phyloP scores from a whole-genome alignment of 352 stramenopile species.

The Phytophthora gonapodyides region DNA sequence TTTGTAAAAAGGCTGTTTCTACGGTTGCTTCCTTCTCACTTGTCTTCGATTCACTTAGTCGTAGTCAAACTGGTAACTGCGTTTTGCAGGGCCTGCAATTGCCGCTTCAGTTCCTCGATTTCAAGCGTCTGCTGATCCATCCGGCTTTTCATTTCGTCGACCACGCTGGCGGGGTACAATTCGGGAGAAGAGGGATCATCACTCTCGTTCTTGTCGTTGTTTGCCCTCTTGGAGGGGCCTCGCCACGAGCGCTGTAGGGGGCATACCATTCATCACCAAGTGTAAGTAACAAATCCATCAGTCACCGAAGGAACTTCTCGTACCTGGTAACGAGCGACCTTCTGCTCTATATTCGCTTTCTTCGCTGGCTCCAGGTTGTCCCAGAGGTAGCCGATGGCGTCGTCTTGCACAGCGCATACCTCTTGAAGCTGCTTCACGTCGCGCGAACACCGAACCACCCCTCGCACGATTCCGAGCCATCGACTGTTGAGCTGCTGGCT shows the following conservation, averaged over 20 bases:
- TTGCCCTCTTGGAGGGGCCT: neutral
- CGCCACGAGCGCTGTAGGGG: slow-evolving; percentile 6
- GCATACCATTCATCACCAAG: neutral
- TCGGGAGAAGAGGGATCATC: neutral
- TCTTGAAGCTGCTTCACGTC: slow-evolving; percentile 56
- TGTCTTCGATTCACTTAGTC: neutral
- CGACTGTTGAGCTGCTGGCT: neutral
- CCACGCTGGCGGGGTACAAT: neutral
- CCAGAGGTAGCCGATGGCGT: slow-evolving; percentile 34
- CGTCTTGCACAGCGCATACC: slow-evolving; percentile 51
- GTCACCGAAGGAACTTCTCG: neutral
- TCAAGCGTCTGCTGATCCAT: slow-evolving; percentile 36
- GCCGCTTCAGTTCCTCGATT: slow-evolving; percentile 30
- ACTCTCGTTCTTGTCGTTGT: neutral
- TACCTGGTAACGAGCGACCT: slow-evolving; percentile 17
- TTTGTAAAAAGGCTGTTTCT: no score
- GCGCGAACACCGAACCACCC: slow-evolving; percentile 21
- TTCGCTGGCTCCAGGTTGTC: slow-evolving; percentile 5
- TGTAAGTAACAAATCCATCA: neutral
- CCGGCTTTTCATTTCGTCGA: slow-evolving; percentile 20
- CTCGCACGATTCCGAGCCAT: slow-evolving; percentile 14
- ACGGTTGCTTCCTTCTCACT: no score
- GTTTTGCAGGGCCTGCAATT: slow-evolving; percentile 35
- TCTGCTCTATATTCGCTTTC: slow-evolving; percentile 7
- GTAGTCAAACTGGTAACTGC: slow-evolving; percentile 15